Evolutionary conservation across 202 grass and related monocot species (phyloP), one percentile per base, ranked within the genome.

Genomic region (Panicum hallii): DNA sequence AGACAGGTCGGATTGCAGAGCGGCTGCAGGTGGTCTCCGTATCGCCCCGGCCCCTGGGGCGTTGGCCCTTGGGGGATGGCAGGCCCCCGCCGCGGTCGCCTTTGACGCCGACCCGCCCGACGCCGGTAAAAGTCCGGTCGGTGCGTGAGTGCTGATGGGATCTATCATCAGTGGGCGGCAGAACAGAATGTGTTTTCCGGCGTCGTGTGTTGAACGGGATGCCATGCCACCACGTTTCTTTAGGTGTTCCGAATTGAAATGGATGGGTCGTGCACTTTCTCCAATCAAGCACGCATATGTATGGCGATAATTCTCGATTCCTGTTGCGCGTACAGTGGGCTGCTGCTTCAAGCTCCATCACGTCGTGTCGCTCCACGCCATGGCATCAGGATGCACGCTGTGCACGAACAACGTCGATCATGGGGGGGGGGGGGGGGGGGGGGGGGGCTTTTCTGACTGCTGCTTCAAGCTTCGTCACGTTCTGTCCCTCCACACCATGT

Each of bases 141-240:
- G n/a, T 22, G 53, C 69, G 5, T 53, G 48, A 32, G 67, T 48
- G n/a, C 41, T 0, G 48, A 45, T 12, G 60, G 14, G 69, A 50
- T 69, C 49, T 23, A 80, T 67, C 60, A 65, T 65, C 63, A 42
- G 77, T 28, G 63, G 40, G 40, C 40, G 55, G 56, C 74, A 11
- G 55, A 41, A 26, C 36, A 13, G 12, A 77, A 74, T 28, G n/a
- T 11, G 32, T 53, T 13, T 13, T 13, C 23, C 6, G 11, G 11
- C 32, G 11, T 14, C 3, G 11, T 30, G 52, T 4, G 40, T 48
- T 48, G 40, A 71, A 82, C 65, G 12, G 38, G 38, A 58, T 40
- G 36, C 28, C 63, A 58, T 40, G 36, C 32, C 65, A 4, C 20
- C 46, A 40, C 47, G 49, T 12, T 5, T 5, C 11, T 62, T 30